Evolutionary conservation across 176 grass and related monocot species (phyloP), one percentile per base, ranked within the genome.

Genomic region (Hyparrhenia diplandra): DNA sequence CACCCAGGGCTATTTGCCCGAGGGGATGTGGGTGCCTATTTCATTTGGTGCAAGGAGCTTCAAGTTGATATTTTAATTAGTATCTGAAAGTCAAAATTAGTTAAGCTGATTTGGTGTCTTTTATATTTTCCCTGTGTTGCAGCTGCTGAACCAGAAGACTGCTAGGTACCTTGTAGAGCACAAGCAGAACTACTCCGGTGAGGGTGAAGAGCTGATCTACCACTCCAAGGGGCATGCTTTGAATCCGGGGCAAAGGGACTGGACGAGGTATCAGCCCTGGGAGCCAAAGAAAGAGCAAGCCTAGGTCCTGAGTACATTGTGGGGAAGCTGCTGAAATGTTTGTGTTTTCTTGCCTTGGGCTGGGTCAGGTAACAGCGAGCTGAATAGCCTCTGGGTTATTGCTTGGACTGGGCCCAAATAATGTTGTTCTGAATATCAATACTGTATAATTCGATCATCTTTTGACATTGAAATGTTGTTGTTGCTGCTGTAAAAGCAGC

Each of bases 191-290:
- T 90, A 82, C 73, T 90, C 88, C 0, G 96, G 96, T 24, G 84
- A 95, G 85, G 90, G 96, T 23, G 96, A 99, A 6, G 87, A 89
- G 42, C 55, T 83, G 65, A 95, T 99, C 76, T 99, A 95, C 86
- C 92, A 93, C 71, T 93, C 92, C 66, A 99, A 99, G 76, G 92
- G 90, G 5, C 90, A 99, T 31, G 82, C 96, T 51, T 84, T 99
- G 36, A 93, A 99, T 78, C 87, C 88, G 2, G 84, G 87, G 4
- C 88, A 92, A 78, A 95, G 85, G 86, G 74, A 93, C 80, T 99
- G 92, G 96, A 95, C 90, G 40, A 76, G 86, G 37, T 95, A 95
- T 79, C 92, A 95, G 89, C 86, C 88, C 18, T 95, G 96, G 90
- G 81, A 93, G 52, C 92, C 96, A 8, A 89, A 88, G 75, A 91